Base-by-base conservation (phyloP, 2,329 filamentous ascomycete species). In the Ophidiomyces ophidiicola region DNA sequence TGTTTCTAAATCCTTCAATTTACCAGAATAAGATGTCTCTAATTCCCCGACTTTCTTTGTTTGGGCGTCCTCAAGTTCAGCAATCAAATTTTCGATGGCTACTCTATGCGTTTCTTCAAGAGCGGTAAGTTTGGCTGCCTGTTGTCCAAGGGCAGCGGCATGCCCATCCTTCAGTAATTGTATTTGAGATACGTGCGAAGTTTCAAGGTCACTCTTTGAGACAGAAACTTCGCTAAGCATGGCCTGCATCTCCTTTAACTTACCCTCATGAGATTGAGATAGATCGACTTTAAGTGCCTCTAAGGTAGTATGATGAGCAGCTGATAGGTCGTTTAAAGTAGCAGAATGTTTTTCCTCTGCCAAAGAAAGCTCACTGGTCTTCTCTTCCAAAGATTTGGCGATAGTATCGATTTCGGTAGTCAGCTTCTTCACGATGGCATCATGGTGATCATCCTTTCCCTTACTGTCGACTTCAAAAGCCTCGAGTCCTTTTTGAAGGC, bases 391-490 rank as follows among this genome's bases (percentile, higher is more conserved):
- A 10, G 55, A 54, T 30, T 52, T 52, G 15, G 54, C 50, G 14
- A 57, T 52, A 10, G 56, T 52, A 4, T 52, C 50, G 7, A 56
- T 55, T 45, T 59, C 56, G 12, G 59, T 56, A 32, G 54, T 53
- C 14, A 60, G 45, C 29, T 54, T 52, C 40, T 56, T 55, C 28
- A 60, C 39, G 20, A 54, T 50, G 24, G 44, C 52, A 5, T 59
- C 55, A 33, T 61, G 51, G 31, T 60, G 50, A 12, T 50, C 52
- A 21, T 61, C 56, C 44, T 58, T 63, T n/a, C 52, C 49, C 44
- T 61, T 57, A 11, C 49, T 47, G 45, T 61, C 54, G n/a, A 50
- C 48, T 41, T 64, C 59, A 5, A 61, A 50, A 4, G 56, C 49
- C 34, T 54, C 47, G 30, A 66, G 46, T 12, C 52, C 60, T 32